Base-by-base conservation (phyloP, 345 rosid species). In the Balakata baccata region DNA sequence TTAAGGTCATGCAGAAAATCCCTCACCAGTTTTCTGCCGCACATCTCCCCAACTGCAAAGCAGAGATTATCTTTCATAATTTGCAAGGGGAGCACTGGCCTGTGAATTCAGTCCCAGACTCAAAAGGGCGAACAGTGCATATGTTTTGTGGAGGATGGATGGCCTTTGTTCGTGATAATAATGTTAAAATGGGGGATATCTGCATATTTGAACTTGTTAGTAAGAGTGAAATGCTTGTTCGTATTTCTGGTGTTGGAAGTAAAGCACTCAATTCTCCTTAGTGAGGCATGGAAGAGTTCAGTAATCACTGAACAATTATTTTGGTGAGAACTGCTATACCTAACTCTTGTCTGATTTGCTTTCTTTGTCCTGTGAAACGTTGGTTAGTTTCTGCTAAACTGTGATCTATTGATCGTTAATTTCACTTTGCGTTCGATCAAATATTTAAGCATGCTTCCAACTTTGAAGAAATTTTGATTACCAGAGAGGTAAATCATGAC, bases 111-210 rank as follows among this genome's bases (percentile, higher is more conserved):
- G 82, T 88, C 74, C 92, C 92, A 34, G 89, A 86, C 72, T 86
- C 90, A 11, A 84, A 82, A 76, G 90, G 90, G 67, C 77, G 86
- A 73, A 43, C 80, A 46, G 63, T 75, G 43, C 89, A 88, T 68
- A 85, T 89, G 29, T 85, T 81, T 58, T 89, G 90, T 66, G 92
- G 89, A 45, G 92, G 92, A 37, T 89, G 92, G 92, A 84, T 84
- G 82, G 86, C 90, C 25, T 89, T 89, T 79, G 89, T 85, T 81
- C 86, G 87, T 34, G 87, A 78, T 63, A 89, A 89, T 73, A 82
- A 70, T 74, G 60, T 86, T 38, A 80, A 85, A 54, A 79, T 86
- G 64, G 86, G 86, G 52, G 89, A 89, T 75, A 77, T 77, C 76
- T 86, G 89, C 82, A 83, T 87, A 54, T 89, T 89, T 81, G 93